Base-by-base conservation (phyloP, 2,329 filamentous ascomycete species). In the Cryphonectria naterciae region DNA sequence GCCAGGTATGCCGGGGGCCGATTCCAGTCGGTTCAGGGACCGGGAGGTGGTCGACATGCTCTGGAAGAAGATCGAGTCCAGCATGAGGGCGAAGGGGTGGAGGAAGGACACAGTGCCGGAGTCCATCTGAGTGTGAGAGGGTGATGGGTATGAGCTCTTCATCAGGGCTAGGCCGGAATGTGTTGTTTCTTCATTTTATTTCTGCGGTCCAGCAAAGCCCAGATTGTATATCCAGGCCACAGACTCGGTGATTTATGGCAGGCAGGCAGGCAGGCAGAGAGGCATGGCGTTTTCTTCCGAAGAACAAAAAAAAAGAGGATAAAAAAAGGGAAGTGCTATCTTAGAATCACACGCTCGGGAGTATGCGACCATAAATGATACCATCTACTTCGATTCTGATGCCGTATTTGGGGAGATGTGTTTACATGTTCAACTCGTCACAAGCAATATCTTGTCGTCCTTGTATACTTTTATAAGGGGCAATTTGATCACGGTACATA, bases 41-140 rank as follows among this genome's bases (percentile, higher is more conserved):
- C 88, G 95, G 66, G 96, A 98, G 83, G 91, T 97, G 25, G 94
- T 98, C 13, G 96, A 98, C 85, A 86, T 90, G 71, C 93, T 99
- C 73, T 99, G 96, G 96, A 92, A 92, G 78, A 85, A 89, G 5
- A 92, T 99, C 74, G 96, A 98, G 85, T 87, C 87, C 74, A 92
- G 92, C 74, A 98, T 99, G 96, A 88, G 91, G 77, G 86, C 87
- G 72, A 93, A 91, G 79, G 95, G 94, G 2, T 98, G 94, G 94
- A 89, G 87, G 69, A 91, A 87, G 78, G 92, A 94, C 76, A 88
- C 87, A 8, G 89, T 90, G 13, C 91, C 91, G 1, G 80, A 84
- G 28, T 83, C 84, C 65, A 86, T 88, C 73, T 86, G 73, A 74
- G 35, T 63, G 17, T 15, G 13, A 25, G 8, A 7, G 10, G 6